Evolutionary conservation across 441 rosid genomes (phyloP), one percentile per base, ranked within the genome.

Genomic region (Biscutella laevigata): DNA sequence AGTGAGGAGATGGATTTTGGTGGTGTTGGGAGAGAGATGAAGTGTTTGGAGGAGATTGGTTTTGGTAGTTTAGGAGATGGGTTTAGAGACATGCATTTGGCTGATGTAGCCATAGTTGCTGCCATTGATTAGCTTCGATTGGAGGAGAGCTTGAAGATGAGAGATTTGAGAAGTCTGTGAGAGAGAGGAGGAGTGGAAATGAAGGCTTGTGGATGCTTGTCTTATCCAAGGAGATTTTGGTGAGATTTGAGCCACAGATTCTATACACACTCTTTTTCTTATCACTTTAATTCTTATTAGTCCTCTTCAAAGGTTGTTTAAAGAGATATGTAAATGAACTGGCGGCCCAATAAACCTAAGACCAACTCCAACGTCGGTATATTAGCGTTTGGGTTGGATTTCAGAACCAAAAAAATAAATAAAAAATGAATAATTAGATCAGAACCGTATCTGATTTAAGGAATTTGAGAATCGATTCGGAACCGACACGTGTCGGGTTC

Each of bases 51-150:
- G 57, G 56, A 54, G 39, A 57, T 10, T 10, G 79, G 68, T 48
- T 64, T 78, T n/a, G 76, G 33, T 30, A 44, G 38, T 67, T 65
- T 43, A 25, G 48, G 81, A 58, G 63, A 60, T 34, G 68, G 77
- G 69, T 37, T 77, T 12, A 67, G 41, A 62, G 65, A 72, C 51
- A 84, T 41, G 76, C 86, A 84, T 60, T 68, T 86, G 57, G 86
- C 75, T 79, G 82, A 74, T 35, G 94, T 76, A 5, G 94, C 77
- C 64, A 83, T 72, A 0, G 87, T 72, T 20, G 91, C 78, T 3
- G 94, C 91, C 95, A 83, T 85, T 70, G 67, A n/a, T n/a, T n/a
- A n/a, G n/a, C n/a, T n/a, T n/a, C 28, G n/a, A n/a, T n/a, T 55
- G 35, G 32, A 38, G 32, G n/a, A n/a, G 25, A n/a, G n/a, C 38